These are phyloP conservation scores for Candida boleticola DNA, from an alignment of 805 yeast species.

Conservation along the genomic window DNA sequence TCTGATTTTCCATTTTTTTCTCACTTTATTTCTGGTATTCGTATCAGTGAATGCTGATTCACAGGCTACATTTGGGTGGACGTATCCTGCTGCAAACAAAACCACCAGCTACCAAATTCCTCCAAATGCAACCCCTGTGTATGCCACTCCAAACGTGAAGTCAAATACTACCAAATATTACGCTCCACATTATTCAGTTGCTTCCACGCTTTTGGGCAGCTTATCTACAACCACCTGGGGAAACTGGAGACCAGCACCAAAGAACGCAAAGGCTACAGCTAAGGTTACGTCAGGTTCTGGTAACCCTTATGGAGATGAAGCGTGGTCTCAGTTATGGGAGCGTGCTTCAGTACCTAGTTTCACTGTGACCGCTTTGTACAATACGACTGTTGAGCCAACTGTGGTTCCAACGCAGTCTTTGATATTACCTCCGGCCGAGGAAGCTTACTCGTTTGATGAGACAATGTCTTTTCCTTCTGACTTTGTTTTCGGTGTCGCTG, in stretches of 20 bases:
- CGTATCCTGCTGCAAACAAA: too few species aligned
- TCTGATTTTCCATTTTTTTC: too few species aligned
- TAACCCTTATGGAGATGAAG: constrained; percentile 19
- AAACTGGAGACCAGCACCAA: constrained; percentile 14
- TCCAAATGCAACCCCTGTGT: constrained; percentile 4
- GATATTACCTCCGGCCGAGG: constrained; percentile 15
- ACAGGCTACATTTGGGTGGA: too few species aligned
- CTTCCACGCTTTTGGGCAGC: constrained; percentile 1
- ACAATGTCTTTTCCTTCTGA: constrained; percentile 14
- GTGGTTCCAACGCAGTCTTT: constrained; percentile 14
- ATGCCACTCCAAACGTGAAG: constrained; percentile 3
- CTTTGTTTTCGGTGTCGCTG: constrained; percentile 28
- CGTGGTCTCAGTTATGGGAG: constrained; percentile 18
- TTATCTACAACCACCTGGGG: constrained; percentile 18
- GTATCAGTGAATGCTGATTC: too few species aligned
- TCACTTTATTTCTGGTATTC: too few species aligned
- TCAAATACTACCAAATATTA: constrained; percentile 5
- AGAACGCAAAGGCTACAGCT: constrained; percentile 7
- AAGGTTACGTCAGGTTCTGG: constrained; percentile 4
- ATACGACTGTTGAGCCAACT: constrained; percentile 16
- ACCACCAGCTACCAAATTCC: background rate
- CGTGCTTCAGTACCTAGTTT: constrained; percentile 11
- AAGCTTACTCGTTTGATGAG: constrained; percentile 12
- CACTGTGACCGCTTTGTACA: constrained; percentile 14
- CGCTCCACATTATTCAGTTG: constrained; percentile 8